These are phyloP conservation scores for Penicillium antarcticum DNA, from an alignment of 495 filamentous ascomycete species.

Conservation along the genomic window DNA sequence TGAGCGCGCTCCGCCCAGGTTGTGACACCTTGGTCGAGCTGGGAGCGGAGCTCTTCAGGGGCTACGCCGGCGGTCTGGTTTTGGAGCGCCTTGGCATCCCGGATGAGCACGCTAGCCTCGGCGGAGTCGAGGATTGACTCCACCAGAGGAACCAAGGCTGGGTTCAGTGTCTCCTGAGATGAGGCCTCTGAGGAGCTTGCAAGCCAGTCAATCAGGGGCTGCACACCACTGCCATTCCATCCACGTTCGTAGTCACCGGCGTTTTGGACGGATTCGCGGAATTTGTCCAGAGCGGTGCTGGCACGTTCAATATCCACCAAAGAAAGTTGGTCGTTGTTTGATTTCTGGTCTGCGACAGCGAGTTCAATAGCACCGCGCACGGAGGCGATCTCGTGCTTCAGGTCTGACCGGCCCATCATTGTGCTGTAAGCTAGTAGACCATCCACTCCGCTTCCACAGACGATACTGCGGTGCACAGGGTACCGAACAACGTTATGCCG, in stretches of 20 bases:
- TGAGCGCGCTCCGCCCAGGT: slow-evolving; percentile 79
- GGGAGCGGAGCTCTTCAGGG: slow-evolving; percentile 37
- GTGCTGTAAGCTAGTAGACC: slow-evolving; percentile 50
- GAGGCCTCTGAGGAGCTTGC: slow-evolving; percentile 41
- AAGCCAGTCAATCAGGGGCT: slow-evolving; percentile 67
- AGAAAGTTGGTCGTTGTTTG: slow-evolving; percentile 26
- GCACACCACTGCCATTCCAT: slow-evolving; percentile 70
- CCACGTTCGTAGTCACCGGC: slow-evolving; percentile 66
- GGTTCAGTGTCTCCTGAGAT: slow-evolving; percentile 48
- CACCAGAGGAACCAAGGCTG: slow-evolving; percentile 62
- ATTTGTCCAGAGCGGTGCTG: slow-evolving; percentile 55
- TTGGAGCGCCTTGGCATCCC: slow-evolving; percentile 41
- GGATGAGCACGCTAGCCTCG: slow-evolving; percentile 47
- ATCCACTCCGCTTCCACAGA: slow-evolving; percentile 67
- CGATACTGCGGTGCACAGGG: slow-evolving; percentile 78
- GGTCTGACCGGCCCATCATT: slow-evolving; percentile 33
- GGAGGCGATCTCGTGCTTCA: slow-evolving; percentile 37
- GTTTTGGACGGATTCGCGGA: slow-evolving; percentile 66
- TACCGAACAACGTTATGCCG: slow-evolving; percentile 64
- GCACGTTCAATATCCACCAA: slow-evolving; percentile 55
- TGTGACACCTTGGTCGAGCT: slow-evolving; percentile 56
- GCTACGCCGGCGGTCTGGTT: slow-evolving; percentile 33
- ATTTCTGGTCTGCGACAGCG: slow-evolving; percentile 30
- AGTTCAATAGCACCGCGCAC: slow-evolving; percentile 57
- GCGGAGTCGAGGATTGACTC: slow-evolving; percentile 61